phyloP scores from a whole-genome alignment of 2,329 filamentous ascomycete genomes.

The Fusarium duplospermum region DNA sequence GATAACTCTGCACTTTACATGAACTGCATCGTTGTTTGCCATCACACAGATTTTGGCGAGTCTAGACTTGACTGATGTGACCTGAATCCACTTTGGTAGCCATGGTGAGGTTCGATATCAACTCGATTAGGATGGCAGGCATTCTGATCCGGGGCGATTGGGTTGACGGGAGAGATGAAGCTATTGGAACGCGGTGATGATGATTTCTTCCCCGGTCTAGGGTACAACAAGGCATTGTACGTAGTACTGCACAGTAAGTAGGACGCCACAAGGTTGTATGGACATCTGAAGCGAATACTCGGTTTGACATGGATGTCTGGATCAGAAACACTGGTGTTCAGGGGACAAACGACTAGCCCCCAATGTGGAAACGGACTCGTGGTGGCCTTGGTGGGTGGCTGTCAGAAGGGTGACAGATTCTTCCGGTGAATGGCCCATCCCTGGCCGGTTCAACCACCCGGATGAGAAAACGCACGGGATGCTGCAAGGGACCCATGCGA shows the following conservation, averaged over 20 bases:
- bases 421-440: slow-evolving; percentile 24
- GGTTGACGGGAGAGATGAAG: neutral
- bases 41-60: neutral
- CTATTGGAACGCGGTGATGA: slow-evolving; percentile 7
- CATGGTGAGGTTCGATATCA: neutral
- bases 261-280: neutral
- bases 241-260: neutral
- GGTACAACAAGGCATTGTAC: neutral
- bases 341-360: slow-evolving; percentile 22
- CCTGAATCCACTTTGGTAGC: neutral
- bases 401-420: slow-evolving; percentile 25
- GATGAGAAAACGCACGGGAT: slow-evolving; percentile 30
- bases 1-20: neutral
- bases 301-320: slow-evolving; percentile 5
- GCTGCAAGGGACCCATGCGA: slow-evolving; percentile 25
- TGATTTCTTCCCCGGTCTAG: slow-evolving; percentile 5
- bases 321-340: slow-evolving; percentile 41
- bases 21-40: neutral
- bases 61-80: neutral
- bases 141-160: slow-evolving; percentile 2
- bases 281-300: slow-evolving; percentile 1
- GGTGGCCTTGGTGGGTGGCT: slow-evolving; percentile 12
- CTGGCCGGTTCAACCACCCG: slow-evolving; percentile 36
- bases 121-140: neutral
- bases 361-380: slow-evolving; percentile 16